Evolutionary conservation across 2,329 filamentous ascomycete genomes (phyloP).

Genomic region (Neofusicoccum laricinum): DNA sequence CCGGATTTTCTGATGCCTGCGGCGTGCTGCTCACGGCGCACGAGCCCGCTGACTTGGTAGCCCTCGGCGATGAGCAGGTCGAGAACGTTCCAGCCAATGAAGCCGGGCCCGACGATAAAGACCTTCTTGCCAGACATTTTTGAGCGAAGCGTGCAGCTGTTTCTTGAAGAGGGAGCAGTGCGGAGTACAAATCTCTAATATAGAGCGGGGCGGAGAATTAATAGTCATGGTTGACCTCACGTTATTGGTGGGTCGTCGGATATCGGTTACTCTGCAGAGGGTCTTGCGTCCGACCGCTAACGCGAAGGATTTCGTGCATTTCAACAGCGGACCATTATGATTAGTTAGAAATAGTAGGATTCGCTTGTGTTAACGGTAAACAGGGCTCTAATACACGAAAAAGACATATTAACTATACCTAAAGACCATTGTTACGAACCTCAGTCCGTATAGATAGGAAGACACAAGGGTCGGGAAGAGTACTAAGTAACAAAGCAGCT

Average conservation of each 20-base stretch:
- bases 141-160: background rate
- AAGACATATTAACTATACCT: no score
- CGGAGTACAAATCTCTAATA: background rate
- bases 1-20: slow-evolving; percentile 37
- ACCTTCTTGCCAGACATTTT: slow-evolving; percentile 25
- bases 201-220: background rate
- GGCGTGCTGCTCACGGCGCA: slow-evolving; percentile 40
- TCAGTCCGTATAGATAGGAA: no score
- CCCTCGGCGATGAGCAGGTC: slow-evolving; percentile 42
- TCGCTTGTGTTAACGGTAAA: no score
- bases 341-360: no score
- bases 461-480: no score
- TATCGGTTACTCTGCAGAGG: background rate
- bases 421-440: no score
- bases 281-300: no score
- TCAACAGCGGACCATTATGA: no score
- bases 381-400: no score
- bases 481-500: no score
- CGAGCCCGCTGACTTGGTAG: slow-evolving; percentile 43
- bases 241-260: background rate
- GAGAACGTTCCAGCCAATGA: slow-evolving; percentile 49
- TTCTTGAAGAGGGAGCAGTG: background rate
- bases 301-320: no score
- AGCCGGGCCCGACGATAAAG: slow-evolving; percentile 47
- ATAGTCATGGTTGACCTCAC: background rate